Evolutionary conservation across 768 basidiomycete species (phyloP).

Genomic region (Rhodocollybia butyracea): DNA sequence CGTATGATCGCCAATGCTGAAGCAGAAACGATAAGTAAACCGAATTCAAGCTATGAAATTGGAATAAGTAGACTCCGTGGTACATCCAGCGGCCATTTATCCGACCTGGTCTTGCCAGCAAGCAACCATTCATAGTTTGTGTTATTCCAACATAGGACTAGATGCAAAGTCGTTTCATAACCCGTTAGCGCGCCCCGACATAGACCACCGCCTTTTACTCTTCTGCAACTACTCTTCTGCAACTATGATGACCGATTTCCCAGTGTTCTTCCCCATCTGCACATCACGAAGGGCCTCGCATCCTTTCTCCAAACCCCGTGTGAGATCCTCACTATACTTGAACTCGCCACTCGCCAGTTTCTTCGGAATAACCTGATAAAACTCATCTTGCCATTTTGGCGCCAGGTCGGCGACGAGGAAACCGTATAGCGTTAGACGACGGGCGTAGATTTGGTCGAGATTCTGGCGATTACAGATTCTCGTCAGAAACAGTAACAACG

Average conservation of each 20-base stretch:
- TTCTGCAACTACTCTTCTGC: slow-evolving; percentile 10
- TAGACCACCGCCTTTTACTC: too few species aligned
- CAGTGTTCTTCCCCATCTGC: slow-evolving; percentile 29
- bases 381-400: slow-evolving; percentile 25
- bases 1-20: too few species aligned
- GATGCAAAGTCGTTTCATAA: too few species aligned
- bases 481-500: background rate
- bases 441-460: slow-evolving; percentile 4
- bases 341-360: slow-evolving; percentile 27
- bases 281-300: slow-evolving; percentile 28
- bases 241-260: slow-evolving; percentile 14
- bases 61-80: too few species aligned
- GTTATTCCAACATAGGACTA: too few species aligned
- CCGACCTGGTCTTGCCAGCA: too few species aligned
- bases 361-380: slow-evolving; percentile 27
- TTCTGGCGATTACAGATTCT: background rate
- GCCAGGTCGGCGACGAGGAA: slow-evolving; percentile 26
- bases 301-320: slow-evolving; percentile 24
- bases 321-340: slow-evolving; percentile 28
- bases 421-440: slow-evolving; percentile 19
- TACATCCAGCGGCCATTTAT: too few species aligned
- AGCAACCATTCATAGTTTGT: too few species aligned
- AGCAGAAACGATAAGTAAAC: too few species aligned
- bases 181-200: too few species aligned
- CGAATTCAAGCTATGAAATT: too few species aligned